Conservation (phyloP, 768 basidiomycete species). For the Hygrophorus pudorinus region DNA sequence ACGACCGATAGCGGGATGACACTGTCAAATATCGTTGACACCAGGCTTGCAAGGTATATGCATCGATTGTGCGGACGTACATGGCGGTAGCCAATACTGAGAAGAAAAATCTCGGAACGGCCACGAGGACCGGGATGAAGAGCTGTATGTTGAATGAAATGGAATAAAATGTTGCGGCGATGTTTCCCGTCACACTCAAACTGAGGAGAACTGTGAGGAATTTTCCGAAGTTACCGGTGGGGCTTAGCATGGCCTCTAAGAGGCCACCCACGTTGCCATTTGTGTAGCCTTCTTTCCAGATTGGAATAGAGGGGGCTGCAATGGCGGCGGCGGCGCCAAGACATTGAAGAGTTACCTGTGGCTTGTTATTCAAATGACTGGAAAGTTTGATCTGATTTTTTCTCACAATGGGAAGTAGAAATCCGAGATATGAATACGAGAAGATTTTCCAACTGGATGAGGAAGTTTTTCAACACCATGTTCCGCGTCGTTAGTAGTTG, state of each 20-base stretch:
- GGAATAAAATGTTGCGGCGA: constrained; percentile 6
- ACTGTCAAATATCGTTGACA: constrained; percentile 21
- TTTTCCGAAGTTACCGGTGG: constrained; percentile 57
- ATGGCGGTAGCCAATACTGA: constrained; percentile 55
- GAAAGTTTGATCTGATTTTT: background rate
- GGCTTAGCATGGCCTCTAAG: constrained; percentile 48
- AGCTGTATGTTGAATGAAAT: constrained; percentile 6
- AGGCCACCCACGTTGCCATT: constrained; percentile 52
- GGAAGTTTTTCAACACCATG: background rate
- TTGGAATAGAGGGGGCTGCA: constrained; percentile 42
- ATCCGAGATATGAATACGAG: constrained; percentile 53
- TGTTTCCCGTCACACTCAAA: constrained; percentile 39
- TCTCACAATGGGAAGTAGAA: constrained; percentile 51
- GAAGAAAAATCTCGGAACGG: constrained; percentile 61
- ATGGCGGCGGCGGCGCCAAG: constrained; percentile 62
- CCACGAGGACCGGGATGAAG: constrained; percentile 21
- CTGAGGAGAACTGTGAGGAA: constrained; percentile 64
- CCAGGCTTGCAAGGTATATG: background rate
- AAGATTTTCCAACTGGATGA: constrained; percentile 47
- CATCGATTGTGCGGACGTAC: constrained; percentile 28
- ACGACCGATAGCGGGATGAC: constrained; percentile 60
- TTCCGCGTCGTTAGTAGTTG: background rate
- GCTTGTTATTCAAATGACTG: constrained; percentile 15
- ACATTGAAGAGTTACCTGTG: constrained; percentile 32
- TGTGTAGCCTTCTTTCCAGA: constrained; percentile 47